A percentile compares a stretch with the other conserved stretches of the same genome.
Conservation (phyloP, 1,139 yeast genomes). For the Magnusiomyces fungicola region DNA sequence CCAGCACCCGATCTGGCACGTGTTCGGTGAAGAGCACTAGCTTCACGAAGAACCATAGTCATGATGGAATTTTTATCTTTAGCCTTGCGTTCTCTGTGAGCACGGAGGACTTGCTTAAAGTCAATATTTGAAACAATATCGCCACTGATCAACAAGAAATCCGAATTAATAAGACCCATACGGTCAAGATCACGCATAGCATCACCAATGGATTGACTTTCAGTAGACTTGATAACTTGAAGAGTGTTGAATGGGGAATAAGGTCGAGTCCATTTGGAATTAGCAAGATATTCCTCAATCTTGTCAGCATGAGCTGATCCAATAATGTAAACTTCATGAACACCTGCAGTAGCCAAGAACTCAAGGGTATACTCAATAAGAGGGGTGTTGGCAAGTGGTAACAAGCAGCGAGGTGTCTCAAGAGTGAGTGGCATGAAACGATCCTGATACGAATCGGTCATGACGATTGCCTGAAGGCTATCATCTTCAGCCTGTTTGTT, state of each 20-base stretch:
- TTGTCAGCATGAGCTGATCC: conserved; percentile 89
- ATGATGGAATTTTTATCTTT: conserved; percentile 83
- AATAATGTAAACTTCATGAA: conserved; percentile 80
- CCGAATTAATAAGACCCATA: conserved; percentile 74
- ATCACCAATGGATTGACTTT: conserved; percentile 89
- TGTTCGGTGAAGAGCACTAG: conserved; percentile 80
- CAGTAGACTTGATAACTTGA: conserved; percentile 74
- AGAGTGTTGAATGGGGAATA: conserved; percentile 69
- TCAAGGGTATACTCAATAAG: conserved; percentile 91
- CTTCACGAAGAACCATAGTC: conserved; percentile 87
- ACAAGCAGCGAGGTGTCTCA: conserved; percentile 75
- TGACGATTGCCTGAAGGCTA: conserved; percentile 77
- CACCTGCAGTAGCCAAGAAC: conserved; percentile 85
- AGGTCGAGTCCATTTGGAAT: conserved; percentile 69
- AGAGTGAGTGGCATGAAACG: conserved; percentile 89
- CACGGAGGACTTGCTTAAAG: conserved; percentile 61
- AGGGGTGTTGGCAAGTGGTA: conserved; percentile 90
- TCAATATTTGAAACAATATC: conserved; percentile 91
- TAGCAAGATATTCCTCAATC: conserved; percentile 69
- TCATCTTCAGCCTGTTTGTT: conserved; percentile 1
- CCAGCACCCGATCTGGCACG: conserved; percentile 66
- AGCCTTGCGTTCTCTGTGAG: conserved; percentile 63
- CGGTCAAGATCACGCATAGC: conserved; percentile 94
- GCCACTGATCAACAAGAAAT: conserved; percentile 83
- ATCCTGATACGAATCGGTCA: conserved; percentile 88